Evolutionary conservation across 495 filamentous ascomycete genomes (phyloP).

Genomic region (Halenospora varia): DNA sequence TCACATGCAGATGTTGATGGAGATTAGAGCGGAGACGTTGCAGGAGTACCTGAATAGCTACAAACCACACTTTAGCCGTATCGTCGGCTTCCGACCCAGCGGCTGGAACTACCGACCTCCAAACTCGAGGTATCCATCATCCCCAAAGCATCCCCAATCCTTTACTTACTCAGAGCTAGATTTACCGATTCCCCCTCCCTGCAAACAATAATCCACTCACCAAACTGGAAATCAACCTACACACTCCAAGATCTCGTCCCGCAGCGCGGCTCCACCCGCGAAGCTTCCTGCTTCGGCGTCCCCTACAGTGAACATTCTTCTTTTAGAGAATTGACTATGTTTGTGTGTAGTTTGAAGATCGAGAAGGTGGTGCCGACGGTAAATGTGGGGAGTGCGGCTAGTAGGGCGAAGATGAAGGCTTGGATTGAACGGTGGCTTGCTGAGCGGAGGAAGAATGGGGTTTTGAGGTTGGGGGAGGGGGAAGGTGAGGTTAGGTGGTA

Average conservation of each 20-base stretch:
- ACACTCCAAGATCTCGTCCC: constrained; percentile 61
- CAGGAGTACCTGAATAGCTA: constrained; percentile 78
- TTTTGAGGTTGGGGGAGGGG: constrained; percentile 50
- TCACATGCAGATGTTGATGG: constrained; percentile 94
- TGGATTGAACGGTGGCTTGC: constrained; percentile 86
- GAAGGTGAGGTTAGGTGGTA: constrained; percentile 28
- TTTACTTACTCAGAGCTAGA: constrained; percentile 19
- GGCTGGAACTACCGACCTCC: constrained; percentile 89
- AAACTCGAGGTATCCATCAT: constrained; percentile 33
- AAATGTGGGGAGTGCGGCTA: constrained; percentile 65
- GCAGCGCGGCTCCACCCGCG: constrained; percentile 71
- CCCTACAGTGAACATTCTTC: constrained; percentile 95
- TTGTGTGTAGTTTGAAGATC: constrained; percentile 81
- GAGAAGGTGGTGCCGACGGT: constrained; percentile 91
- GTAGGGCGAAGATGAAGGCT: constrained; percentile 76
- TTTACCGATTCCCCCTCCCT: constrained; percentile 62
- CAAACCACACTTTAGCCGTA: constrained; percentile 72
- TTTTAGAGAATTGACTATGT: constrained; percentile 91
- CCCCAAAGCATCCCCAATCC: neutral
- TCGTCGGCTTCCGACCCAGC: constrained; percentile 88
- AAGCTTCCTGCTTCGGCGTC: constrained; percentile 81
- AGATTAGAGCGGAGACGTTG: constrained; percentile 83
- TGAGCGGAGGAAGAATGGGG: constrained; percentile 78
- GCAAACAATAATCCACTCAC: constrained; percentile 64
- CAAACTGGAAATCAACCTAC: constrained; percentile 70